Conservation (phyloP, 2,329 filamentous ascomycete genomes). For the Aspergillus japonicus region DNA sequence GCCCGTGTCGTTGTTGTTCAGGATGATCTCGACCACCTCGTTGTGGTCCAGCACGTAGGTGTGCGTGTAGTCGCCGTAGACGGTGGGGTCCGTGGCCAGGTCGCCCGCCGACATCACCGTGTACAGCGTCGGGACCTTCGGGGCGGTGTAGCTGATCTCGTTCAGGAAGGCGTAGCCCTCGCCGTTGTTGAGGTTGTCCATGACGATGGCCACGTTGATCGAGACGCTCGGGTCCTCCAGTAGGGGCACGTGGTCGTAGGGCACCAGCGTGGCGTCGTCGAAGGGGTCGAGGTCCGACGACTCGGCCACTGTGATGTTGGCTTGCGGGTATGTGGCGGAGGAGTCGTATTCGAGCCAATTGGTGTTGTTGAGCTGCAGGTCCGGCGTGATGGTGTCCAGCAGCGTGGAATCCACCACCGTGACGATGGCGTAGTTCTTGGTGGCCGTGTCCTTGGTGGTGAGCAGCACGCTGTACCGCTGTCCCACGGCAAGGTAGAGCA, state of each 20-base stretch:
- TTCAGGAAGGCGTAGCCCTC: conserved; percentile 38
- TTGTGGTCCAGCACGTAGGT: conserved; percentile 42
- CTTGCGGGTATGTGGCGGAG: conserved; percentile 42
- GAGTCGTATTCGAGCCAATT: conserved; percentile 65
- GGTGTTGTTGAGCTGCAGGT: conserved; percentile 44
- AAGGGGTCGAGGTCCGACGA: conserved; percentile 59
- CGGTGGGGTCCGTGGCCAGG: conserved; percentile 53
- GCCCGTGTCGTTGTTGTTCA: conserved; percentile 46
- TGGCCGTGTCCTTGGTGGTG: conserved; percentile 62
- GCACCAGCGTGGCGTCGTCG: conserved; percentile 71
- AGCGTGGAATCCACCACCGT: conserved; percentile 30
- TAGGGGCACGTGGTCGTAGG: conserved; percentile 63
- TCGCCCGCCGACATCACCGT: conserved; percentile 27
- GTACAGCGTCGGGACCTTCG: conserved; percentile 29
- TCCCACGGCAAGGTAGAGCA: conserved; percentile 66
- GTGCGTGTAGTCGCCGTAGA: conserved; percentile 68
- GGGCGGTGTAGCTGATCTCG: conserved; percentile 26
- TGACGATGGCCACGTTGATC: conserved; percentile 70
- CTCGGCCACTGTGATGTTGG: conserved; percentile 24
- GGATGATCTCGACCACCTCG: conserved; percentile 44
- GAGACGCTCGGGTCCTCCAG: conserved; percentile 57
- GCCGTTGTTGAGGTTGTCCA: conserved; percentile 49
- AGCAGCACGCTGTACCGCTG: conserved; percentile 59
- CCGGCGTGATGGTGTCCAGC: conserved; percentile 35
- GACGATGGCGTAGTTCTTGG: conserved; percentile 64